These are phyloP conservation scores for Lyophyllum semitale DNA, from an alignment of 768 basidiomycete species.

Conservation along the genomic window DNA sequence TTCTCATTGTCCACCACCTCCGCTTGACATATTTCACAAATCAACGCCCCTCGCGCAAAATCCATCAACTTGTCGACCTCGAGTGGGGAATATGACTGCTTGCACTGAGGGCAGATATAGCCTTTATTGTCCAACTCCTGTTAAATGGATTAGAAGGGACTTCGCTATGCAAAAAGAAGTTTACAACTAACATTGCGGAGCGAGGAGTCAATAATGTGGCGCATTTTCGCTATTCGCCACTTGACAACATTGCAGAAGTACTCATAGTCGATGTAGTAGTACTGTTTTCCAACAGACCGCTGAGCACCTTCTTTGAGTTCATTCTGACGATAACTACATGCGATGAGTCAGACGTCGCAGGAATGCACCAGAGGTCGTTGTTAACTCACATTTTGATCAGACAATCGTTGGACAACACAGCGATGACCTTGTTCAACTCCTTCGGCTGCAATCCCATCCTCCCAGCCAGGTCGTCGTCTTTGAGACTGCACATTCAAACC, in stretches of 20 bases:
- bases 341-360: not conserved
- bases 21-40: conserved; percentile 85
- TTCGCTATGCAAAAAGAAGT: not conserved
- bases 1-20: conserved; percentile 93
- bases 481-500: conserved; percentile 58
- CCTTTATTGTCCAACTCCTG: conserved; percentile 97
- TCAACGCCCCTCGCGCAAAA: conserved; percentile 60
- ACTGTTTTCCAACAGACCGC: conserved; percentile 85
- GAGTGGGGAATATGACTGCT: conserved; percentile 79
- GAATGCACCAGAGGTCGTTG: not conserved
- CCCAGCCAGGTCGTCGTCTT: conserved; percentile 92
- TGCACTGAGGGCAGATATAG: conserved; percentile 93
- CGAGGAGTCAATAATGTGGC: conserved; percentile 83
- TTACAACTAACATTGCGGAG: conserved; percentile 75
- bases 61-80: conserved; percentile 87
- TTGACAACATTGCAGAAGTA: conserved; percentile 97
- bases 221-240: conserved; percentile 94
- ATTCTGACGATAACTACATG: conserved; percentile 78
- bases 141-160: not conserved
- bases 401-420: conserved; percentile 75
- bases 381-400: conserved; percentile 72
- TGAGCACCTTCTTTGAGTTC: conserved; percentile 90
- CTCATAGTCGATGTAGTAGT: conserved; percentile 96
- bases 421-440: conserved; percentile 88
- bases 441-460: conserved; percentile 88